These are phyloP conservation scores for Capsicum rhomboideum DNA, from an alignment of 257 asterid genomes.

Conservation along the genomic window DNA sequence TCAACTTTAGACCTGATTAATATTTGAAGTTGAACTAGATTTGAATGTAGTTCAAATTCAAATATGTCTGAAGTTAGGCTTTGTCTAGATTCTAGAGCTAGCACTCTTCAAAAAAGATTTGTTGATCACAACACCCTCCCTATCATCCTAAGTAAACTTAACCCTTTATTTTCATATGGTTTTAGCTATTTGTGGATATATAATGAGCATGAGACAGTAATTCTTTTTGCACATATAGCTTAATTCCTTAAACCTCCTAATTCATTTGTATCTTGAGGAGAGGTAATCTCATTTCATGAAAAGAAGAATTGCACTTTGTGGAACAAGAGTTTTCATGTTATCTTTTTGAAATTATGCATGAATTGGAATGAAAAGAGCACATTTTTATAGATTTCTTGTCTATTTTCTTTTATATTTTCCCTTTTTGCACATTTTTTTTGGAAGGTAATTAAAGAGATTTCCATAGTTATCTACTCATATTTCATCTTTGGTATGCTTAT, in stretches of 20 bases:
- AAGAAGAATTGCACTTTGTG: neutral
- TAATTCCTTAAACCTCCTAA: neutral
- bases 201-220: neutral
- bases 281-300: neutral
- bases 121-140: neutral
- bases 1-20: neutral
- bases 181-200: neutral
- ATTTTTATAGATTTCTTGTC: neutral
- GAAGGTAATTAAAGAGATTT: neutral
- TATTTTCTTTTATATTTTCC: too few relatives aligned
- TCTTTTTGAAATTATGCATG: neutral
- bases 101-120: neutral
- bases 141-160: neutral
- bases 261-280: neutral
- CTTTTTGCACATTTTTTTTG: too few relatives aligned
- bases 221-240: neutral
- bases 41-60: neutral
- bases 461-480: neutral
- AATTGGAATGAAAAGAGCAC: neutral
- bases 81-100: neutral
- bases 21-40: neutral
- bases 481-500: neutral
- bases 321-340: neutral
- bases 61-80: neutral
- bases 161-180: neutral